Evolutionary conservation across 208 protist genomes (phyloP).

Genomic region (Trypanosoma congolense): DNA sequence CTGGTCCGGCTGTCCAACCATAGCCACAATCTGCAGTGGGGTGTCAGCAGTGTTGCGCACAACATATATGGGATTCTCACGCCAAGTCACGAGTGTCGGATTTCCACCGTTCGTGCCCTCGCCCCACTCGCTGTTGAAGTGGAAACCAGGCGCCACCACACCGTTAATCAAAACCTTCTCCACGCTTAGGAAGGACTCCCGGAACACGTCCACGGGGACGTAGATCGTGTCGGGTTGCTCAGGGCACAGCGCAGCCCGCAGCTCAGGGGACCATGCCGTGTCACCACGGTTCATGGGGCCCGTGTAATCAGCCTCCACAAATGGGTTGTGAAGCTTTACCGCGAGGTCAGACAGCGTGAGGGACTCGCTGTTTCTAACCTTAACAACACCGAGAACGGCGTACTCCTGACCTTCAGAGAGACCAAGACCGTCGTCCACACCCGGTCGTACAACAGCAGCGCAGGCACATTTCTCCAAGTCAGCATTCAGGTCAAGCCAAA

Average conservation of each 20-base stretch:
- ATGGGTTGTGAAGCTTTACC: constrained; percentile 74
- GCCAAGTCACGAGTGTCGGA: constrained; percentile 47
- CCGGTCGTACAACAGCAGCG: constrained; percentile 41
- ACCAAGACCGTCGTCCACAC: constrained; percentile 37
- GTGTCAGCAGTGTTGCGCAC: constrained; percentile 37
- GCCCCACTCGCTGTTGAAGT: constrained; percentile 44
- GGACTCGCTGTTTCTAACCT: background rate
- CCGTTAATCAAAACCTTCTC: constrained; percentile 37
- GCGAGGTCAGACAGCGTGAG: constrained; percentile 33
- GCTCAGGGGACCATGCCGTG: constrained; percentile 35
- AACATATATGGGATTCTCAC: constrained; percentile 56
- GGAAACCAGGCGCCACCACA: constrained; percentile 21
- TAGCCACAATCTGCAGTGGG: constrained; percentile 61
- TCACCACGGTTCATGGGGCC: constrained; percentile 68
- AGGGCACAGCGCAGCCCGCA: constrained; percentile 24
- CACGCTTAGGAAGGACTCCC: constrained; percentile 41
- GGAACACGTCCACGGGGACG: constrained; percentile 55
- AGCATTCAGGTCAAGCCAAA: constrained; percentile 48
- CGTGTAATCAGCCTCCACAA: constrained; percentile 47
- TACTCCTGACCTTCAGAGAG: constrained; percentile 56
- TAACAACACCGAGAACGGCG: constrained; percentile 48
- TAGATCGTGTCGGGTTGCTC: constrained; percentile 46
- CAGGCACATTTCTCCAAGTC: constrained; percentile 35
- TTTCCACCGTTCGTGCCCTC: constrained; percentile 48
- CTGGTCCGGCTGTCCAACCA: constrained; percentile 76